These are phyloP conservation scores for Aspergillus ustus DNA, from an alignment of 2,329 filamentous ascomycete species.

Conservation along the genomic window DNA sequence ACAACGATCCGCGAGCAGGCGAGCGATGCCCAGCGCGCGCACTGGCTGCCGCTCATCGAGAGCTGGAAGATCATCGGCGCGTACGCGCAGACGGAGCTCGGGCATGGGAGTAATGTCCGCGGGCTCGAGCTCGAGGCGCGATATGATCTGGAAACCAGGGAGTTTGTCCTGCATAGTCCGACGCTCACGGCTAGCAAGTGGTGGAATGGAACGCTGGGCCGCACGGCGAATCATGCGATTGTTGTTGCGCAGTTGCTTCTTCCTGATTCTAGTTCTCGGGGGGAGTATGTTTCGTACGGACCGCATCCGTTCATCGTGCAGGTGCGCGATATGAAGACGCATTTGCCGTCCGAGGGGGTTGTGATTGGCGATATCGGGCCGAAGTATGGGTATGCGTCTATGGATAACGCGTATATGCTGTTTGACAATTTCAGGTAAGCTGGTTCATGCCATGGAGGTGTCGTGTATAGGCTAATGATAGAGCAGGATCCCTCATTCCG, in stretches of 20 bases:
- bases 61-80: slow-evolving; percentile 57
- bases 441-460: not conserved
- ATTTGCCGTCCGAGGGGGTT: slow-evolving; percentile 51
- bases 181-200: slow-evolving; percentile 59
- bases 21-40: slow-evolving; percentile 51
- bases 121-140: slow-evolving; percentile 55
- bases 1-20: slow-evolving; percentile 57
- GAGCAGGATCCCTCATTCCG: slow-evolving; percentile 49
- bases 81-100: slow-evolving; percentile 58
- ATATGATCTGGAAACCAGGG: slow-evolving; percentile 51
- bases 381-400: slow-evolving; percentile 59
- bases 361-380: slow-evolving; percentile 60
- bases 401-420: slow-evolving; percentile 61
- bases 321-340: slow-evolving; percentile 40
- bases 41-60: slow-evolving; percentile 57
- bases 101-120: slow-evolving; percentile 58
- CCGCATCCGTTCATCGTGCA: slow-evolving; percentile 59
- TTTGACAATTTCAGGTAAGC: slow-evolving; percentile 51
- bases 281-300: slow-evolving; percentile 50
- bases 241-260: slow-evolving; percentile 57
- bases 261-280: not conserved
- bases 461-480: not conserved
- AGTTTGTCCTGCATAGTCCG: slow-evolving; percentile 58
- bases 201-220: slow-evolving; percentile 60
- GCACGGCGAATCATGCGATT: slow-evolving; percentile 61